These are phyloP conservation scores for Blastocystis sp. DNA, from an alignment of 352 stramenopile genomes.

Conservation along the genomic window DNA sequence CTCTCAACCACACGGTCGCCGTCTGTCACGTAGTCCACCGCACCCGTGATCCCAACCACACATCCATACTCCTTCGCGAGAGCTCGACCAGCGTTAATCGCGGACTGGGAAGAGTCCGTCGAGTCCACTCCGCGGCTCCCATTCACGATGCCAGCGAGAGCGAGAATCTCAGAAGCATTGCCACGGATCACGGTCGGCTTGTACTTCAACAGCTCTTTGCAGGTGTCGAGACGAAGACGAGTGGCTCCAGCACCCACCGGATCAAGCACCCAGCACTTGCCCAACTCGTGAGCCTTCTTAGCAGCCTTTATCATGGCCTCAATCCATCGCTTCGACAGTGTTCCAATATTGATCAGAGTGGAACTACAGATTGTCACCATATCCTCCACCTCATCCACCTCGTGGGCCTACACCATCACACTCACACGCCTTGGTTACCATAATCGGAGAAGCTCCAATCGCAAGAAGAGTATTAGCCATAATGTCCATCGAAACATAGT, in stretches of 20 bases:
- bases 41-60: constrained; percentile 41
- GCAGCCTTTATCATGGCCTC: constrained; percentile 57
- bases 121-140: constrained; percentile 33
- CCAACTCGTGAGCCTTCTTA: constrained; percentile 47
- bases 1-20: constrained; percentile 60
- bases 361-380: constrained; percentile 57
- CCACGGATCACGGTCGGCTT: constrained; percentile 54
- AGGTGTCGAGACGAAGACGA: constrained; percentile 31
- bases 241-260: constrained; percentile 55
- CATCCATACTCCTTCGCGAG: constrained; percentile 53
- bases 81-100: not conserved
- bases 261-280: constrained; percentile 59
- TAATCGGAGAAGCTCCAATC: constrained; percentile 58
- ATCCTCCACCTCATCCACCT: constrained; percentile 55
- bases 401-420: constrained; percentile 26
- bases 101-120: constrained; percentile 24
- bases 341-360: constrained; percentile 60
- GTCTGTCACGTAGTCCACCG: constrained; percentile 52
- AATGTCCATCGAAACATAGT: constrained; percentile 61
- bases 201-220: constrained; percentile 50
- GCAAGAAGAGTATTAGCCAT: constrained; percentile 59
- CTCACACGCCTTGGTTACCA: not conserved
- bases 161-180: constrained; percentile 61
- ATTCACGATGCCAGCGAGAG: not conserved
- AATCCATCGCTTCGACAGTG: constrained; percentile 37